Conservation (phyloP, 2,329 filamentous ascomycete genomes). For the Claviceps capensis region DNA sequence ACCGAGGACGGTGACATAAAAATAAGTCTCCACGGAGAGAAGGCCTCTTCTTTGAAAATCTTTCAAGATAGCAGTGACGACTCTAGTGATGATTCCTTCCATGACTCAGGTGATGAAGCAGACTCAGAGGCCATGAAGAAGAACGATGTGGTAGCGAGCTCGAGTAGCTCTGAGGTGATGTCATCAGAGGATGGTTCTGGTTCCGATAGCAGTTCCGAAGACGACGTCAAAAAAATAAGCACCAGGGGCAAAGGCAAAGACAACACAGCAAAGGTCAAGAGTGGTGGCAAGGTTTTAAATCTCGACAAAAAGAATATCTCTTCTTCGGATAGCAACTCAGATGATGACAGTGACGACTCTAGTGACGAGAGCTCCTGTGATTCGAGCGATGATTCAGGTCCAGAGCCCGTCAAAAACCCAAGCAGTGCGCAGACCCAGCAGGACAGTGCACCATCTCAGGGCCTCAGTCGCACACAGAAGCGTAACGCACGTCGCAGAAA, state of each 20-base stretch:
- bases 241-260: too few relatives aligned
- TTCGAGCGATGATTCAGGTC: slow-evolving; percentile 6
- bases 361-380: slow-evolving; percentile 11
- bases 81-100: slow-evolving; percentile 6
- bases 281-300: neutral
- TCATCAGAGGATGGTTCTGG: slow-evolving; percentile 1
- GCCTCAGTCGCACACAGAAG: slow-evolving; percentile 31
- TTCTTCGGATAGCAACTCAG: slow-evolving; percentile 1
- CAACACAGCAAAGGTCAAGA: neutral
- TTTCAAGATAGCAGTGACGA: slow-evolving; percentile 5
- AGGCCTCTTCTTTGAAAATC: neutral
- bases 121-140: too few relatives aligned
- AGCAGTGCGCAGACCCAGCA: neutral
- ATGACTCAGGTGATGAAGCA: too few relatives aligned
- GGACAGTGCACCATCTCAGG: slow-evolving; percentile 15
- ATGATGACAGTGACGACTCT: slow-evolving; percentile 9
- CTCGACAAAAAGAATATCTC: neutral
- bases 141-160: neutral
- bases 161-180: slow-evolving; percentile 6
- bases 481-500: slow-evolving; percentile 37
- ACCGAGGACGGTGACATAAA: neutral
- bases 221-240: neutral
- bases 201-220: neutral
- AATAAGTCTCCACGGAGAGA: neutral
- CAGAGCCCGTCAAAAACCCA: slow-evolving; percentile 9